phyloP scores from a whole-genome alignment of 306 rosid species.

The Pyrus bretschneideri region DNA sequence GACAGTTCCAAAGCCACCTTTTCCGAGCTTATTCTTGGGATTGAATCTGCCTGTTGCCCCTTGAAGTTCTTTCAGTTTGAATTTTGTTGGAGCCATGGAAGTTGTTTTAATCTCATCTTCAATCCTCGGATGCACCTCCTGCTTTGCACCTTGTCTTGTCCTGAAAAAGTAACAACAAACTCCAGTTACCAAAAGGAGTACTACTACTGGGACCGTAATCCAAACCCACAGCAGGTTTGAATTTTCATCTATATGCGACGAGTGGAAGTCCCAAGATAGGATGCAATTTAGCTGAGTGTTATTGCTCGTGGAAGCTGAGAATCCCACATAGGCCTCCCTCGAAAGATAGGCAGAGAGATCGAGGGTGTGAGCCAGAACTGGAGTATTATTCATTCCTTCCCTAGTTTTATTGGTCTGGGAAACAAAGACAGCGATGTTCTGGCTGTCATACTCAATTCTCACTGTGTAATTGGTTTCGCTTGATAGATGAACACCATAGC shows the following conservation, averaged over 20 bases:
- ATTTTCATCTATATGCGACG: constrained; percentile 10
- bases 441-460: constrained; percentile 24
- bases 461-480: background rate
- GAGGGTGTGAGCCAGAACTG: constrained; percentile 11
- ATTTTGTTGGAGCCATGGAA: constrained; percentile 52
- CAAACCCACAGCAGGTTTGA: constrained; percentile 37
- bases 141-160: constrained; percentile 10
- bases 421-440: constrained; percentile 22
- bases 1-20: constrained; percentile 83
- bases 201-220: constrained; percentile 19
- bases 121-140: constrained; percentile 40
- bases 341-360: constrained; percentile 40
- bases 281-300: constrained; percentile 49
- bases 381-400: background rate
- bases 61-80: constrained; percentile 33
- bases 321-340: constrained; percentile 45
- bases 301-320: constrained; percentile 61
- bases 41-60: constrained; percentile 54
- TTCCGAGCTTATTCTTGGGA: constrained; percentile 58
- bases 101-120: constrained; percentile 52
- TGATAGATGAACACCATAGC: constrained; percentile 27
- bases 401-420: constrained; percentile 10
- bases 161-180: constrained; percentile 13
- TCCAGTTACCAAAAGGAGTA: constrained; percentile 11
- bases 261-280: constrained; percentile 42